A percentile compares a stretch with the other conserved stretches of the same genome.
Conservation (phyloP, 2,329 filamentous ascomycete genomes). For the Diaporthe citri region DNA sequence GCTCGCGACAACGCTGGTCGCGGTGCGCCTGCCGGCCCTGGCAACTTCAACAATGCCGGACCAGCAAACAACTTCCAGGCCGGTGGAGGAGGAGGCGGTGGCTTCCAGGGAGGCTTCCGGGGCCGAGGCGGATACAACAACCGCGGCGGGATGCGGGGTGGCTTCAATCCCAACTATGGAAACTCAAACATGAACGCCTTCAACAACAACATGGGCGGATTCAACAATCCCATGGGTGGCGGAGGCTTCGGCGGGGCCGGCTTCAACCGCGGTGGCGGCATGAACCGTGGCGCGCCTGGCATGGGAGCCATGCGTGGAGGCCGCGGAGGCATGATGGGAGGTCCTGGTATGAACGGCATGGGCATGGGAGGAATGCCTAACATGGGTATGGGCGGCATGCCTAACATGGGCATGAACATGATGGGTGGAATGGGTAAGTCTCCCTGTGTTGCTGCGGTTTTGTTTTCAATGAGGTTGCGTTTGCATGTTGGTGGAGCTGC, state of each 20-base stretch:
- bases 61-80: slow-evolving; percentile 53
- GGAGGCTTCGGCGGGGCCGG: slow-evolving; percentile 59
- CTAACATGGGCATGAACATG: slow-evolving; percentile 49
- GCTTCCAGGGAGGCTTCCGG: slow-evolving; percentile 56
- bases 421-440: slow-evolving; percentile 64
- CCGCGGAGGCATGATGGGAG: slow-evolving; percentile 69
- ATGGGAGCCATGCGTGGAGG: slow-evolving; percentile 62
- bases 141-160: slow-evolving; percentile 61
- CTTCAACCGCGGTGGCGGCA: slow-evolving; percentile 61
- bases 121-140: slow-evolving; percentile 66
- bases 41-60: slow-evolving; percentile 61
- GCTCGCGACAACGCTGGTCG: slow-evolving; percentile 74
- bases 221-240: slow-evolving; percentile 62
- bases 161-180: slow-evolving; percentile 59
- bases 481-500: neutral
- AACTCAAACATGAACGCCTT: slow-evolving; percentile 50
- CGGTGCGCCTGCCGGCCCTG: slow-evolving; percentile 54
- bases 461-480: neutral
- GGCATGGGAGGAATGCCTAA: slow-evolving; percentile 58
- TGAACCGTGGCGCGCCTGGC: slow-evolving; percentile 59
- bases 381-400: slow-evolving; percentile 56
- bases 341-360: slow-evolving; percentile 67
- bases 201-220: slow-evolving; percentile 41
- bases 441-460: neutral
- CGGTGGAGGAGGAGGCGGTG: slow-evolving; percentile 62